Conservation (phyloP, 129 eudicot species). For the Kitagawia praeruptora region DNA sequence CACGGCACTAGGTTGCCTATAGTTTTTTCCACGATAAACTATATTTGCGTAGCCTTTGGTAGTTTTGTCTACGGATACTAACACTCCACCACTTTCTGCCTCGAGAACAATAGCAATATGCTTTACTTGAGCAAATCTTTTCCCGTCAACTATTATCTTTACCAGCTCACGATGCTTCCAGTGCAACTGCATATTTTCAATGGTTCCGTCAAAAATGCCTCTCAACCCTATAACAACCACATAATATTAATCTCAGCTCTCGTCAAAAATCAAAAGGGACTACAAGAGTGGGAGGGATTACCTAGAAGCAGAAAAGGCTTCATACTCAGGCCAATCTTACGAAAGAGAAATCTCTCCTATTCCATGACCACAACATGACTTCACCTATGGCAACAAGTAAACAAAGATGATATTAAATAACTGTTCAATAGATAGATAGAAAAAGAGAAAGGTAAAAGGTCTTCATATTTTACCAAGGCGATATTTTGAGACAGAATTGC, state of each 20-base stretch:
- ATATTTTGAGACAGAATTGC: too few relatives aligned
- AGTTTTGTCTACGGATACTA: slow-evolving; percentile 78
- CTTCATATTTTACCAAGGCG: slow-evolving; percentile 1
- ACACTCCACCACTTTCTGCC: slow-evolving; percentile 97
- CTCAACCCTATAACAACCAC: slow-evolving; percentile 47
- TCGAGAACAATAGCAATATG: slow-evolving; percentile 80
- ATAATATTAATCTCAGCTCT: background rate
- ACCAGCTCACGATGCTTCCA: slow-evolving; percentile 96
- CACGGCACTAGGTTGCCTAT: slow-evolving; percentile 41
- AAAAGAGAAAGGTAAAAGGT: background rate
- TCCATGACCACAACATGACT: slow-evolving; percentile 90
- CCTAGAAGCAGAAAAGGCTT: slow-evolving; percentile 78
- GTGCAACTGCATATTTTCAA: slow-evolving; percentile 90
- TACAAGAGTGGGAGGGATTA: slow-evolving; percentile 22
- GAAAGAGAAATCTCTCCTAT: slow-evolving; percentile 81
- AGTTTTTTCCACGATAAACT: slow-evolving; percentile 93
- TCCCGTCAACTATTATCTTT: slow-evolving; percentile 66
- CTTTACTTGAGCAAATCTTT: slow-evolving; percentile 57
- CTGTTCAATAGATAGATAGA: too few relatives aligned
- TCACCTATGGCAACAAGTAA: slow-evolving; percentile 41
- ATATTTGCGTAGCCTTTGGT: slow-evolving; percentile 70
- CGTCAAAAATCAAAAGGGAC: background rate
- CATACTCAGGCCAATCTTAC: slow-evolving; percentile 88
- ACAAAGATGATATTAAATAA: background rate
- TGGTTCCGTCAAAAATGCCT: slow-evolving; percentile 82